Conservation (phyloP, 225 moss, liverwort and hornwort species). For the Straminergon stramineum region DNA sequence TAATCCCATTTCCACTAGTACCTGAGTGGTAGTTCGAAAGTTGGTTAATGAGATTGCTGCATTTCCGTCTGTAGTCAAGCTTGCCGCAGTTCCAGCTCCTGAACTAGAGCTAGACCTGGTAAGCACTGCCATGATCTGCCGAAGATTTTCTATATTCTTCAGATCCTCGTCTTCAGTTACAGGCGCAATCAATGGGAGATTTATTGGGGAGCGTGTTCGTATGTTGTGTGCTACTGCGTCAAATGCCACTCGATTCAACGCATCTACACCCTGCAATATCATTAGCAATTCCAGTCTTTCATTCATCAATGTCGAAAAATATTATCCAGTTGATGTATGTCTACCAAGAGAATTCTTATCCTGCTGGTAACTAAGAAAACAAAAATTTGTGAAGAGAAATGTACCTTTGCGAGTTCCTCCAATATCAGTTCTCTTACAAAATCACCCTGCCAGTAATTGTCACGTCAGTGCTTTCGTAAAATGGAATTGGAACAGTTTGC, state of each 20-base stretch:
- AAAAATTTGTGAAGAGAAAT: neutral
- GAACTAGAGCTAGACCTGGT: slow-evolving; percentile 1
- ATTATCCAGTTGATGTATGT: neutral
- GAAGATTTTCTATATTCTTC: slow-evolving; percentile 67
- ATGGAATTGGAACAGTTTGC: neutral
- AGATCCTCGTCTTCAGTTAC: slow-evolving; percentile 74
- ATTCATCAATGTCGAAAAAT: neutral
- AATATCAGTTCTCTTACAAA: slow-evolving; percentile 88
- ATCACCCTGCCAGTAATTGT: slow-evolving; percentile 46
- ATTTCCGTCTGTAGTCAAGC: neutral
- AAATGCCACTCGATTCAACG: slow-evolving; percentile 71
- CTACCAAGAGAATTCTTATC: neutral
- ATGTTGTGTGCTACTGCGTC: slow-evolving; percentile 38
- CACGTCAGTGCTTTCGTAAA: neutral
- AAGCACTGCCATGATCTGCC: slow-evolving; percentile 57
- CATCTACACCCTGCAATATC: slow-evolving; percentile 75
- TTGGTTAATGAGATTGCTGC: slow-evolving; percentile 10
- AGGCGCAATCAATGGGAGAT: slow-evolving; percentile 47
- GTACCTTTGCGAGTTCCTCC: slow-evolving; percentile 84
- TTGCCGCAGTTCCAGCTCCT: slow-evolving; percentile 1
- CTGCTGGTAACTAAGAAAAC: neutral
- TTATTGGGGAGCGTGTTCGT: slow-evolving; percentile 39
- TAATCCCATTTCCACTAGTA: neutral
- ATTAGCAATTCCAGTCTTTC: neutral
- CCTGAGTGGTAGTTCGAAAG: slow-evolving; percentile 30